These are phyloP conservation scores for Sporodiniella umbellata DNA, from an alignment of 371 early-diverging fungal genomes.

Conservation along the genomic window DNA sequence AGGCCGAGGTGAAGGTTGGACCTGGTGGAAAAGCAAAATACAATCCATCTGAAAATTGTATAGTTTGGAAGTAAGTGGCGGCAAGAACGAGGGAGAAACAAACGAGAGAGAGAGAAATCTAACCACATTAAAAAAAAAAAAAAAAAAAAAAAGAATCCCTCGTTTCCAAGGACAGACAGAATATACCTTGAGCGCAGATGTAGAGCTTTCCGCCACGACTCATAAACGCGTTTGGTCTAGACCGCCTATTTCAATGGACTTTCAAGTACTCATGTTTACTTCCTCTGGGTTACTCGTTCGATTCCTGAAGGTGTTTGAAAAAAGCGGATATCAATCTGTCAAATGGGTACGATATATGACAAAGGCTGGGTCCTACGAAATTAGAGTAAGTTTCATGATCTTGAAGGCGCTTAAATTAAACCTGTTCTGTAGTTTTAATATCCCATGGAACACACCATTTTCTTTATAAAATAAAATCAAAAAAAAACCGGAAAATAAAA, in stretches of 20 bases:
- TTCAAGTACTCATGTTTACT: constrained; percentile 88
- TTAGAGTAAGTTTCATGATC: constrained; percentile 66
- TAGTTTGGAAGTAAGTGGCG: constrained; percentile 82
- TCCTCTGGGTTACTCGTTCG: constrained; percentile 84
- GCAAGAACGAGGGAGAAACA: not conserved
- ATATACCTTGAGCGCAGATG: constrained; percentile 69
- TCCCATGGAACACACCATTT: too few species aligned
- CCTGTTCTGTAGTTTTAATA: constrained; percentile 1
- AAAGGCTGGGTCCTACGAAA: constrained; percentile 87
- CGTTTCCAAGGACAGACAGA: constrained; percentile 85
- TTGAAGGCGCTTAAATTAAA: too few species aligned
- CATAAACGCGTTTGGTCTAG: constrained; percentile 83
- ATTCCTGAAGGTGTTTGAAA: constrained; percentile 90
- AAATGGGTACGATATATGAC: constrained; percentile 96
- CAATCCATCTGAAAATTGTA: constrained; percentile 77
- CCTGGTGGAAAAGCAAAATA: constrained; percentile 85
- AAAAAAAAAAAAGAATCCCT: too few species aligned
- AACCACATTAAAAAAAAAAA: too few species aligned
- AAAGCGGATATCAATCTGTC: constrained; percentile 84
- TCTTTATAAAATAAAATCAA: too few species aligned
- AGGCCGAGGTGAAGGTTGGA: constrained; percentile 64
- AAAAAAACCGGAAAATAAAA: too few species aligned
- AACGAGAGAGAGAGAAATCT: too few species aligned
- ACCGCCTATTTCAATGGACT: constrained; percentile 89
- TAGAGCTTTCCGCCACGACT: constrained; percentile 71